phyloP scores from a whole-genome alignment of 352 stramenopile genomes.

The Phytophthora tubulina region DNA sequence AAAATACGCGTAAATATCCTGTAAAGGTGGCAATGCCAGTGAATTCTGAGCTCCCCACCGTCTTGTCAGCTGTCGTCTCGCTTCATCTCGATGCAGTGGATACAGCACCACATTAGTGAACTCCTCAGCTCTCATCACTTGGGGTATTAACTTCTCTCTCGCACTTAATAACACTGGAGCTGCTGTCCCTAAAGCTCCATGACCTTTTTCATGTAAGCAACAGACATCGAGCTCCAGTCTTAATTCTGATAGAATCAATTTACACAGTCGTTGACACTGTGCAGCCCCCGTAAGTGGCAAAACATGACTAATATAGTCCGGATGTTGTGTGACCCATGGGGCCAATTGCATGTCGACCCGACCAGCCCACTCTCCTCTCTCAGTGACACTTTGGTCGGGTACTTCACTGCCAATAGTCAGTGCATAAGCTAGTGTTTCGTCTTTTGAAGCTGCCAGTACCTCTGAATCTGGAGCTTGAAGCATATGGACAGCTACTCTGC shows the following conservation, averaged over 20 bases:
- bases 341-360: constrained; percentile 42
- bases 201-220: constrained; percentile 25
- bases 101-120: constrained; percentile 51
- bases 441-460: constrained; percentile 22
- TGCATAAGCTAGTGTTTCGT: constrained; percentile 57
- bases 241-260: constrained; percentile 58
- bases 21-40: constrained; percentile 48
- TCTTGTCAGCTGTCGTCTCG: constrained; percentile 51
- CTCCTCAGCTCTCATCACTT: constrained; percentile 43
- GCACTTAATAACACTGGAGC: constrained; percentile 49
- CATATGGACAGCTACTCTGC: constrained; percentile 51
- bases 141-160: constrained; percentile 48
- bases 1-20: constrained; percentile 72
- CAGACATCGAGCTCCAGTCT: constrained; percentile 52
- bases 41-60: constrained; percentile 52
- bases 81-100: constrained; percentile 68
- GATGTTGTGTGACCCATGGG: constrained; percentile 55
- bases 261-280: constrained; percentile 67
- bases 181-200: background rate
- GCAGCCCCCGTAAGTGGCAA: constrained; percentile 54
- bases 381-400: constrained; percentile 20
- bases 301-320: constrained; percentile 57
- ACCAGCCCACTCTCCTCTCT: constrained; percentile 22
- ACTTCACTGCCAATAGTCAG: constrained; percentile 53
- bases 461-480: constrained; percentile 46